Evolutionary conservation across 371 early-diverging fungal species (phyloP), one percentile per base, ranked within the genome.

Genomic region (Mortierella sp.): DNA sequence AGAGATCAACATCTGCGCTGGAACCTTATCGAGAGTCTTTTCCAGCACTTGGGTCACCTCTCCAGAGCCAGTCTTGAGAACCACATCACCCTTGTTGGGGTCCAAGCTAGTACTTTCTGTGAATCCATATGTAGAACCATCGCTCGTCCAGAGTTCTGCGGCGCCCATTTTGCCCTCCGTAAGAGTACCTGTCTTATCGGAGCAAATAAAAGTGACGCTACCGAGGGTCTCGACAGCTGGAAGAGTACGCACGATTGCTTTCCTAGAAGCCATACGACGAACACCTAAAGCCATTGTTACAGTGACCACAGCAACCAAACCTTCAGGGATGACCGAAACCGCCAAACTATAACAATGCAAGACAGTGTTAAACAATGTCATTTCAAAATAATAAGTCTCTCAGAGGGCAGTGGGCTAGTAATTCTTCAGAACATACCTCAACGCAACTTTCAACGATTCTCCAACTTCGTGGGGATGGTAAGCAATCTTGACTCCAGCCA

Each of bases 141-240:
- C 93, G 3, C 88, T 85, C n/a, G 92, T 90, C 89, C 93, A 94
- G 45, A 93, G 71, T 76, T 92, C 89, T 55, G 89, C 69, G 10
- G 92, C 88, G 16, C 91, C 92, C 96, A 95, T 95, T 87, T 96
- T 96, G 67, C 97, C 97, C 86, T 96, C 95, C 3, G 98, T 97
- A 58, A 98, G 84, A 0, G 98, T 98, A 36, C 98, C 98, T 0
- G 97, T 98, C 91, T 99, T 98, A 81, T 97, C 97, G 1, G 94
- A 94, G 80, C 96, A 97, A 73, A 98, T 95, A 45, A 92, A 92
- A n/a, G 96, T 95, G 16, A 97, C 94, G 9, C 93, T 91, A 7
- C 97, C 97, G n/a, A 98, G 87, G 0, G 96, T 96, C 83, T 97
- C 97, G 7, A 98, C 93, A 6, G 94, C 92, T 6, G 95, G 94